phyloP scores from a whole-genome alignment of 345 rosid genomes.

The Brassica cretica region DNA sequence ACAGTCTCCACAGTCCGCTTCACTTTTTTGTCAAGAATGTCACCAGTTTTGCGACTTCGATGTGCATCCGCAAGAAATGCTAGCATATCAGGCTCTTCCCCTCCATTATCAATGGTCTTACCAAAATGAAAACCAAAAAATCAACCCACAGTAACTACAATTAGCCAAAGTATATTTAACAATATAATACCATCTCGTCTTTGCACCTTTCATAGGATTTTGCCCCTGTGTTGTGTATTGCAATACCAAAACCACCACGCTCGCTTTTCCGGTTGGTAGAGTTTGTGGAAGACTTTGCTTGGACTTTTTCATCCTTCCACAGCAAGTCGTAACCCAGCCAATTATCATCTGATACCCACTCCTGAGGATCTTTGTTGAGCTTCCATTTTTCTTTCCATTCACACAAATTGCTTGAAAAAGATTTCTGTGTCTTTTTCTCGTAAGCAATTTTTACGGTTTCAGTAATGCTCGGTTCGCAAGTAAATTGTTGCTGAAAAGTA shows the following conservation, averaged over 20 bases:
- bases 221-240: too few species aligned
- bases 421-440: background rate
- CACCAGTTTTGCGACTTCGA: too few species aligned
- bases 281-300: background rate
- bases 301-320: background rate
- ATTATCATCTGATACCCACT: background rate
- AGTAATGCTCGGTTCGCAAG: background rate
- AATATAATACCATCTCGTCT: too few species aligned
- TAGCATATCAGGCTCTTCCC: too few species aligned
- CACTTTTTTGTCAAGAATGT: too few species aligned
- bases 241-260: too few species aligned
- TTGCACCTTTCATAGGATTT: too few species aligned
- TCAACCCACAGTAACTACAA: too few species aligned
- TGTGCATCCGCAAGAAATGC: too few species aligned
- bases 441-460: background rate
- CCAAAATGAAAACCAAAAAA: too few species aligned
- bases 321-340: background rate
- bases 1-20: background rate
- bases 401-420: background rate
- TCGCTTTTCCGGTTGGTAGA: background rate
- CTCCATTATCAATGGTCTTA: too few species aligned
- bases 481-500: background rate
- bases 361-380: background rate
- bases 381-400: background rate
- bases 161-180: background rate